These are phyloP conservation scores for Roridomyces roridus DNA, from an alignment of 768 basidiomycete genomes.

Conservation along the genomic window DNA sequence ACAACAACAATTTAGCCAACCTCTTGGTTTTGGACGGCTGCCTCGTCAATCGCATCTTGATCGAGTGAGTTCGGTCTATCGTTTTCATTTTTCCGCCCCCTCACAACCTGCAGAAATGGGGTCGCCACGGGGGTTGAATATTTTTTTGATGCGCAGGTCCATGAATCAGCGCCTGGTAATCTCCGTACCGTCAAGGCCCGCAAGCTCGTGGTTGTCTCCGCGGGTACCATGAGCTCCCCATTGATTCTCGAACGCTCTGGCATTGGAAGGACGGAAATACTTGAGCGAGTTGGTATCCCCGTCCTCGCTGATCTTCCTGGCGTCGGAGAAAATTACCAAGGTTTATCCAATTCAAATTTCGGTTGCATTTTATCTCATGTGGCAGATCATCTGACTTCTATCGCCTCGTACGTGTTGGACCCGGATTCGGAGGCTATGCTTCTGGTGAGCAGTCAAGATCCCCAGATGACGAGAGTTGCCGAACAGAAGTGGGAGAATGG, in stretches of 20 bases:
- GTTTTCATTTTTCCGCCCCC: too few relatives aligned
- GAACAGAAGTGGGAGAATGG: slow-evolving; percentile 5
- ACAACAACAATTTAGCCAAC: too few relatives aligned
- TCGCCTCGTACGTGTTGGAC: slow-evolving; percentile 8
- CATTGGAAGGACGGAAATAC: slow-evolving; percentile 36
- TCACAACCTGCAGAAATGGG: slow-evolving; percentile 19
- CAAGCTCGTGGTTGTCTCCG: slow-evolving; percentile 43
- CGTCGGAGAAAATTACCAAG: slow-evolving; percentile 49
- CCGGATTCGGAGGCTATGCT: not conserved
- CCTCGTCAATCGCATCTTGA: too few relatives aligned
- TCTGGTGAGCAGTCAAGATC: too few relatives aligned
- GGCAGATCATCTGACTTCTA: slow-evolving; percentile 13
- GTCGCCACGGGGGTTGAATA: too few relatives aligned
- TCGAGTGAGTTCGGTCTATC: too few relatives aligned
- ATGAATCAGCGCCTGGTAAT: too few relatives aligned
- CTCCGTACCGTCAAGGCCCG: slow-evolving; percentile 35
- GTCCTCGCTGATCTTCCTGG: slow-evolving; percentile 43
- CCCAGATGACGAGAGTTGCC: too few relatives aligned
- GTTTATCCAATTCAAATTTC: too few relatives aligned
- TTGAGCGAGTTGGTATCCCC: slow-evolving; percentile 32
- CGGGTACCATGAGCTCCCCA: slow-evolving; percentile 41
- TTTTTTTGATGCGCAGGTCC: too few relatives aligned
- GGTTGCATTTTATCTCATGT: not conserved
- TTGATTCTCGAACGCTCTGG: slow-evolving; percentile 59
- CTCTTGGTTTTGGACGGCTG: too few relatives aligned